Conservation (phyloP, 176 grass and related monocot species). For the Oryza longistaminata region DNA sequence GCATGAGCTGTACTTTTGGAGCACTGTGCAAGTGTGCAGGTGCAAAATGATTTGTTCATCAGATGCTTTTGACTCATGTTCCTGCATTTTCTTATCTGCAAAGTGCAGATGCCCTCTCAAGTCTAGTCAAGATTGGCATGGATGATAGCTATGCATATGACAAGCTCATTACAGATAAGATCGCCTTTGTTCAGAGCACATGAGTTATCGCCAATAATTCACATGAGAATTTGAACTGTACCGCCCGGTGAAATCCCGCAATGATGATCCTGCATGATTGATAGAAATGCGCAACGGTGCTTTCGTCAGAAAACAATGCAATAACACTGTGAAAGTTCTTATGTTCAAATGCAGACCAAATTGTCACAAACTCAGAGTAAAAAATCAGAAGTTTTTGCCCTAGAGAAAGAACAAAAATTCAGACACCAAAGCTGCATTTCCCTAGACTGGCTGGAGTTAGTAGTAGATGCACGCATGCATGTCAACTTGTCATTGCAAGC, state of each 20-base stretch:
- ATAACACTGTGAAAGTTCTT: not conserved
- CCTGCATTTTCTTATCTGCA: not conserved
- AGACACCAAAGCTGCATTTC: not conserved
- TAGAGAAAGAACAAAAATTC: not conserved
- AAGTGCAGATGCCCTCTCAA: not conserved
- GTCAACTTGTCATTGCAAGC: not conserved
- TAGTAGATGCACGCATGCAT: not conserved
- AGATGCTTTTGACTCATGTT: conserved; percentile 4
- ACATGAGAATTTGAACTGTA: not conserved
- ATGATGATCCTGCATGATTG: not conserved
- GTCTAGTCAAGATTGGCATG: not conserved
- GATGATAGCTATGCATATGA: not conserved
- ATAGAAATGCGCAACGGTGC: not conserved
- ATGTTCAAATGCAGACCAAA: not conserved
- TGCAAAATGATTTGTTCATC: not conserved
- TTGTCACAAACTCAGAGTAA: not conserved
- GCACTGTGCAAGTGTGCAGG: not conserved
- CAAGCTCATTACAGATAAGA: not conserved
- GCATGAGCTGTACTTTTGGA: conserved; percentile 15
- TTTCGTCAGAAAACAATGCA: not conserved
- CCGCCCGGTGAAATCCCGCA: not conserved
- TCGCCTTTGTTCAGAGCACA: not conserved
- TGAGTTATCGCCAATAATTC: not conserved
- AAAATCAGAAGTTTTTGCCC: not conserved
- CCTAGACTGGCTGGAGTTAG: not conserved